These are phyloP conservation scores for Paraurostyla sp. DNA, from an alignment of 73 alveolate species.

Conservation along the genomic window DNA sequence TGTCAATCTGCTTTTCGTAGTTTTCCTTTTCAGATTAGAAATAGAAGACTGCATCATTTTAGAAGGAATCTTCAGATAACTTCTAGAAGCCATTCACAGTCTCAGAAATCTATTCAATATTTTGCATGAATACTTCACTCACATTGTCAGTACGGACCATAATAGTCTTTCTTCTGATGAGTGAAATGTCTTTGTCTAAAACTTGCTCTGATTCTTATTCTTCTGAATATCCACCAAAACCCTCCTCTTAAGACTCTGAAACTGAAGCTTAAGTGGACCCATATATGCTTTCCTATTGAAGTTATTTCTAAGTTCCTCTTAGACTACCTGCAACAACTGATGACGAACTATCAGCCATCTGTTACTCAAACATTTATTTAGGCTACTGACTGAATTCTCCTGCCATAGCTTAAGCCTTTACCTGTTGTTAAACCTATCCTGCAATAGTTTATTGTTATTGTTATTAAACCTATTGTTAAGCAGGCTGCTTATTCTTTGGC, in stretches of 20 bases:
- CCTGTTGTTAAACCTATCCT: background rate
- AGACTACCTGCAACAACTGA: no score
- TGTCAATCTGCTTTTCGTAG: conserved; percentile 59
- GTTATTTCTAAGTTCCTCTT: background rate
- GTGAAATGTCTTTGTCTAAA: conserved; percentile 54
- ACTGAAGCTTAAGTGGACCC: background rate
- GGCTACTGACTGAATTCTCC: no score
- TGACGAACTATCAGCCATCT: no score
- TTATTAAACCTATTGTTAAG: background rate
- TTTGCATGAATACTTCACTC: conserved; percentile 61
- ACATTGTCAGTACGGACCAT: conserved; percentile 64
- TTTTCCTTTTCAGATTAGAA: conserved; percentile 65
- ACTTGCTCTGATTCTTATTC: conserved; percentile 32
- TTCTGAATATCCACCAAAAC: background rate
- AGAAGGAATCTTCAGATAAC: conserved; percentile 62
- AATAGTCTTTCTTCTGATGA: conserved; percentile 51
- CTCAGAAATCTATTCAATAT: conserved; percentile 62
- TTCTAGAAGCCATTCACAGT: conserved; percentile 62
- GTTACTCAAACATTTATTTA: no score
- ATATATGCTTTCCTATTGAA: background rate
- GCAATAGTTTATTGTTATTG: background rate
- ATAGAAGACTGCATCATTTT: conserved; percentile 68
- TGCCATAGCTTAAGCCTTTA: background rate
- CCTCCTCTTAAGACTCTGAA: background rate
- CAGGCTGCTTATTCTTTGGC: background rate